These are phyloP conservation scores for Fusarium mangiferae DNA, from an alignment of 2,329 filamentous ascomycete species.

Conservation along the genomic window DNA sequence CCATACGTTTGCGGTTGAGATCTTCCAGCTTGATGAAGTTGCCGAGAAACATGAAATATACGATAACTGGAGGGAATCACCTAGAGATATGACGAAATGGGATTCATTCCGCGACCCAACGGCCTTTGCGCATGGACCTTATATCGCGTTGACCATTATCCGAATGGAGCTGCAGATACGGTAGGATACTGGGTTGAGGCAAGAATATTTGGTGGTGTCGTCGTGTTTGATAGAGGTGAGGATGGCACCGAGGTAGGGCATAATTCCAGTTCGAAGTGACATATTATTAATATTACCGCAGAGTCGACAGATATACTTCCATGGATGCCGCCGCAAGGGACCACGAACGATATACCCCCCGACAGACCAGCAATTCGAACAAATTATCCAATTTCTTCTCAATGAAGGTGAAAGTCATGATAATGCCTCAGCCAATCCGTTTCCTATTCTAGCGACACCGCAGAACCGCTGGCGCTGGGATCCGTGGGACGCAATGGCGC, in stretches of 20 bases:
- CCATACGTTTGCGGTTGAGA: background rate
- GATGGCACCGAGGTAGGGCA: background rate
- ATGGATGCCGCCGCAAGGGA: background rate
- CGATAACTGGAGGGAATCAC: background rate
- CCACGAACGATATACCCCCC: conserved; percentile 7
- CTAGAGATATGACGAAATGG: background rate
- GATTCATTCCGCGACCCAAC: conserved; percentile 4
- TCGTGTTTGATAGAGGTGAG: conserved; percentile 15
- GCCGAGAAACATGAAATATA: background rate
- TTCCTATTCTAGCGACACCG: background rate
- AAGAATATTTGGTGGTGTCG: conserved; percentile 9
- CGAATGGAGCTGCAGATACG: background rate
- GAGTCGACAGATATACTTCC: background rate
- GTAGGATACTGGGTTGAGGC: conserved; percentile 25
- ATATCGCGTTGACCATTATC: conserved; percentile 4
- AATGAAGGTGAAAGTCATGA: background rate
- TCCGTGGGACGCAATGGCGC: conserved; percentile 5
- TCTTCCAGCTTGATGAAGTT: background rate
- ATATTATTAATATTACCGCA: rapidly evolving
- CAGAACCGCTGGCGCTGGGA: conserved; percentile 20
- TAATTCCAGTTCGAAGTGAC: rapidly evolving
- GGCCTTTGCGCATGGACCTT: background rate
- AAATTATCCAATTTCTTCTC: background rate
- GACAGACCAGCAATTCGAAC: background rate
- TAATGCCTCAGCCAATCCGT: background rate